Evolutionary conservation across 2,329 filamentous ascomycete genomes (phyloP).

Genomic region (Penicillium sp.): DNA sequence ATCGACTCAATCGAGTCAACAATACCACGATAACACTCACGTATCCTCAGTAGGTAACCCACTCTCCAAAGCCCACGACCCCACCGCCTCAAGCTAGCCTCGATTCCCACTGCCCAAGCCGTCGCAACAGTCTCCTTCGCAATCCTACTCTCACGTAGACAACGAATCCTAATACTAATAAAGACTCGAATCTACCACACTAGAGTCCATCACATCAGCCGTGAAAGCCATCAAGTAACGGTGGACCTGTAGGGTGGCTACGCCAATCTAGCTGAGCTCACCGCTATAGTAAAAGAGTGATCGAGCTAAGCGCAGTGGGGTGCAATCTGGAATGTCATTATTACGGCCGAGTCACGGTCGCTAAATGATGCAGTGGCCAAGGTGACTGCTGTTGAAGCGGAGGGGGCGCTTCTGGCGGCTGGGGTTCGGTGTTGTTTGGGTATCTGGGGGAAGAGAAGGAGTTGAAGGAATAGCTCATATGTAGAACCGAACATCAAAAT

Average conservation of each 20-base stretch:
- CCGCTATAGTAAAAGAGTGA: conserved; percentile 39
- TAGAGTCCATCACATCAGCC: conserved; percentile 44
- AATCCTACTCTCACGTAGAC: conserved; percentile 40
- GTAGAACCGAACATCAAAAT: not conserved
- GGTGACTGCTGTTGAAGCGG: conserved; percentile 35
- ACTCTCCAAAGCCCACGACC: conserved; percentile 8
- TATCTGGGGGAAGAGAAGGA: conserved; percentile 42
- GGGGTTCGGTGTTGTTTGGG: conserved; percentile 59
- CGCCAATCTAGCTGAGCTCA: conserved; percentile 43
- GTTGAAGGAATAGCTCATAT: too few species aligned
- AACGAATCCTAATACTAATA: conserved; percentile 48
- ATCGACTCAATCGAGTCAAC: not conserved
- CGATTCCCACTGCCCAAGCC: conserved; percentile 30
- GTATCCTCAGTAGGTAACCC: not conserved
- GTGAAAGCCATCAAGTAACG: conserved; percentile 46
- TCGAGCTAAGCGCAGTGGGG: conserved; percentile 52
- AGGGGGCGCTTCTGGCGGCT: conserved; percentile 52
- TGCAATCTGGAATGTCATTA: conserved; percentile 56
- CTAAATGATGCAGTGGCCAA: conserved; percentile 48
- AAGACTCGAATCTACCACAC: conserved; percentile 49
- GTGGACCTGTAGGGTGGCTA: conserved; percentile 61
- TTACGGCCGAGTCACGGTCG: conserved; percentile 33
- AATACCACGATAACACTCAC: not conserved
- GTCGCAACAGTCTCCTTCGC: conserved; percentile 51
- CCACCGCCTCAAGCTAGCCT: conserved; percentile 5